Percentiles rank a stretch among this genome's conserved stretches.
Conservation (phyloP, 2,329 filamentous ascomycete genomes). For the Aspergillus pseudotamarii region DNA sequence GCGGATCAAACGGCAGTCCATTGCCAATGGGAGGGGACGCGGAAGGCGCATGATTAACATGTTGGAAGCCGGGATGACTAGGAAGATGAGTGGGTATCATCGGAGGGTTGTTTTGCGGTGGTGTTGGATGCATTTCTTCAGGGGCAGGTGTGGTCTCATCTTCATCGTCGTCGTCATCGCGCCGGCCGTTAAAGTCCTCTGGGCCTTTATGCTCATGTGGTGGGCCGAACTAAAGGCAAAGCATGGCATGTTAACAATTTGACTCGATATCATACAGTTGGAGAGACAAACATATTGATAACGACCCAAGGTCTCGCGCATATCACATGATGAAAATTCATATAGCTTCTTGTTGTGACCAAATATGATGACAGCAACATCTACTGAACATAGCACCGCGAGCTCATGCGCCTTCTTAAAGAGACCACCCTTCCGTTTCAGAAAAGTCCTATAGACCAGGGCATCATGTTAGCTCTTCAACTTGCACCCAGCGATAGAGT, state of each 20-base stretch:
- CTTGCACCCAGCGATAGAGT: not conserved
- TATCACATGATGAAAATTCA: constrained; percentile 93
- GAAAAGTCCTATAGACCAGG: constrained; percentile 71
- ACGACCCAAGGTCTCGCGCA: constrained; percentile 83
- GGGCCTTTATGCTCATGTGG: constrained; percentile 97
- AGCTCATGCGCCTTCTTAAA: constrained; percentile 99
- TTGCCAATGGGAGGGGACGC: constrained; percentile 87
- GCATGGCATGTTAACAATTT: constrained; percentile 22
- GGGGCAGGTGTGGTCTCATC: constrained; percentile 73
- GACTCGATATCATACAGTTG: constrained; percentile 2
- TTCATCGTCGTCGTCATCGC: constrained; percentile 75
- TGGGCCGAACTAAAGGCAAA: constrained; percentile 72
- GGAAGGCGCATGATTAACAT: constrained; percentile 82
- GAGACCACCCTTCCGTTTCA: constrained; percentile 96
- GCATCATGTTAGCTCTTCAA: constrained; percentile 6
- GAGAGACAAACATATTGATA: constrained; percentile 80
- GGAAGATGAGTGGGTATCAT: constrained; percentile 74
- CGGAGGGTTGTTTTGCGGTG: constrained; percentile 52
- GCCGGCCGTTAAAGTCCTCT: constrained; percentile 82
- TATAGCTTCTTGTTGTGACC: constrained; percentile 99
- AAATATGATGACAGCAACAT: constrained; percentile 98
- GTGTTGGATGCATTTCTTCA: constrained; percentile 60
- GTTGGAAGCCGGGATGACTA: constrained; percentile 69
- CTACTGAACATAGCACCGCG: constrained; percentile 95
- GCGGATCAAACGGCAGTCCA: constrained; percentile 69